Evolutionary conservation across 768 basidiomycete species (phyloP).

Genomic region (Amanita exitialis): DNA sequence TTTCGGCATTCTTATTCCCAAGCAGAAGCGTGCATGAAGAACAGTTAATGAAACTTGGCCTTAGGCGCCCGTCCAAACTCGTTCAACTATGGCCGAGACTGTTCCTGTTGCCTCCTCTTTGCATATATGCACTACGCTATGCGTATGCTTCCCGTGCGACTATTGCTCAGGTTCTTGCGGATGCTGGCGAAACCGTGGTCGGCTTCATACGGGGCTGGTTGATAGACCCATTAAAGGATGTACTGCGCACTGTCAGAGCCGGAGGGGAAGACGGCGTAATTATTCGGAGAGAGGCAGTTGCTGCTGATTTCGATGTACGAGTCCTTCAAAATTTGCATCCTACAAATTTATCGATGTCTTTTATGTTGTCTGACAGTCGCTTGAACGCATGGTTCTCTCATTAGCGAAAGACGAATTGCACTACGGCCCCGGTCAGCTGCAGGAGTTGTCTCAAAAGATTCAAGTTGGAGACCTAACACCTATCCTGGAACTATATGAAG

Average conservation of each 20-base stretch:
- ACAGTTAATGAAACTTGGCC: slow-evolving; percentile 19
- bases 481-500: slow-evolving; percentile 81
- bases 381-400: slow-evolving; percentile 87
- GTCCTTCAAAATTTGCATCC: slow-evolving; percentile 11
- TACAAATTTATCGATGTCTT: background rate
- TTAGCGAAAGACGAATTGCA: slow-evolving; percentile 75
- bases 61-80: slow-evolving; percentile 59
- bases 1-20: slow-evolving; percentile 15
- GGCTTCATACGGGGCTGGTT: slow-evolving; percentile 81
- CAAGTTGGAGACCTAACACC: slow-evolving; percentile 78
- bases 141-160: slow-evolving; percentile 52
- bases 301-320: slow-evolving; percentile 71
- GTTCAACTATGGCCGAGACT: slow-evolving; percentile 77
- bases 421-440: slow-evolving; percentile 56
- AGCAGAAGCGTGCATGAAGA: slow-evolving; percentile 17
- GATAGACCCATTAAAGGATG: slow-evolving; percentile 73
- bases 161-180: slow-evolving; percentile 42
- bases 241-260: slow-evolving; percentile 73
- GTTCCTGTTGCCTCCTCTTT: slow-evolving; percentile 63
- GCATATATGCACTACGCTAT: slow-evolving; percentile 37
- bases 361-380: slow-evolving; percentile 39
- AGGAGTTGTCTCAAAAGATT: slow-evolving; percentile 53
- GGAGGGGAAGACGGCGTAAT: slow-evolving; percentile 71
- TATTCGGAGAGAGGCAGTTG: slow-evolving; percentile 71
- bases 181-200: slow-evolving; percentile 53